These are phyloP conservation scores for Colletotrichum sp. DNA, from an alignment of 2,329 filamentous ascomycete species.

Conservation along the genomic window DNA sequence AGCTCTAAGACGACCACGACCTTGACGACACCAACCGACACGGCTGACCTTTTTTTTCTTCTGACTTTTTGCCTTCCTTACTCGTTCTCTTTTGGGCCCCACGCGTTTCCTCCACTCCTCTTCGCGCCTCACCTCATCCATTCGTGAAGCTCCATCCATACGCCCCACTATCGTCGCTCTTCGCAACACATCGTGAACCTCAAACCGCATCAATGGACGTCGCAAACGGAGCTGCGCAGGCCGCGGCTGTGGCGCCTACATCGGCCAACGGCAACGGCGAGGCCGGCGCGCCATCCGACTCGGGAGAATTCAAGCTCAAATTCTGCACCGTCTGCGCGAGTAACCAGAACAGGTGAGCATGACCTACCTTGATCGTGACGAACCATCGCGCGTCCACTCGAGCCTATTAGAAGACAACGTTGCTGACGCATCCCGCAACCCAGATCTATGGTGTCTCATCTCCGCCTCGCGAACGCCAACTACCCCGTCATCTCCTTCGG, in stretches of 20 bases:
- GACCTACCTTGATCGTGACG: neutral
- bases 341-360: slow-evolving; percentile 85
- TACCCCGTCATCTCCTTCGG: slow-evolving; percentile 99
- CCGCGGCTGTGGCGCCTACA: slow-evolving; percentile 28
- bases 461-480: slow-evolving; percentile 81
- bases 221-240: slow-evolving; percentile 38
- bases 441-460: slow-evolving; percentile 98
- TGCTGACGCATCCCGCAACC: neutral
- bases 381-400: neutral
- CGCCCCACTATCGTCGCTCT: slow-evolving; percentile 7
- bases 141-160: neutral
- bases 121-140: neutral
- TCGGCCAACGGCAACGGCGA: slow-evolving; percentile 44
- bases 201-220: slow-evolving; percentile 39
- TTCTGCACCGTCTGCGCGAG: slow-evolving; percentile 99
- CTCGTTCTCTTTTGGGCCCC: neutral
- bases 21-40: slow-evolving; percentile 22
- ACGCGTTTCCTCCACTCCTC: neutral
- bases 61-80: neutral
- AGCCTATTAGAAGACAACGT: neutral
- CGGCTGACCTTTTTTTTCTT: neutral
- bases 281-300: slow-evolving; percentile 43
- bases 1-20: neutral
- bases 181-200: neutral
- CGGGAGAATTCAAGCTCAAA: slow-evolving; percentile 81